Evolutionary conservation across 2,329 filamentous ascomycete species (phyloP), one percentile per base, ranked within the genome.

Genomic region (Calonectria pseudoreteaudii): DNA sequence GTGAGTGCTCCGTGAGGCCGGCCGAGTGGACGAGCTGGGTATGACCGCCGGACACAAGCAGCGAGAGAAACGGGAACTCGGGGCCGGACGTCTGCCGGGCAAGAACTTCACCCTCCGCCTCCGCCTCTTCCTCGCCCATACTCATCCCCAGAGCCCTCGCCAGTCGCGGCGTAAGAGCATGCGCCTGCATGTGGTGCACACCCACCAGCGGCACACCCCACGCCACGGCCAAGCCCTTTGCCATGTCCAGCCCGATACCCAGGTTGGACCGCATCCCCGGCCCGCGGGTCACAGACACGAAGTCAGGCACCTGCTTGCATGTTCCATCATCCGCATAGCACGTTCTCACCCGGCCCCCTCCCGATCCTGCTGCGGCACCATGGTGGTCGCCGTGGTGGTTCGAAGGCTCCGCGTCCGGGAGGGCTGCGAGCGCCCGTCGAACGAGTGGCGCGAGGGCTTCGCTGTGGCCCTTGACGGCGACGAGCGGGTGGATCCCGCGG

Each of bases 101-200:
- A 7, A 16, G 49, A 14, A 11, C 34, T 41, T 62, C 36, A 11
- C 20, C 10, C 28, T 31, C 10, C 72, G 8, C 41, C 8, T 26
- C 36, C 16, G 5, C 52, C 18, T 68, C 20, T 16, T 18, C 38
- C 52, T 80, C 74, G 18, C 72, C 74, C 74, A 76, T 78, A 26
- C 74, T 71, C 77, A 77, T 77, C 66, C 87, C 82, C 73, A 96
- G 84, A 7, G 94, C 94, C 38, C 87, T 86, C 5, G 93, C 92
- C 52, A 99, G 90, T 13, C 95, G 90, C 20, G 96, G 94, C 23
- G 97, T 98, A 75, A 99, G 86, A 23, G 97, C 94, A 84, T 99
- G 97, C 14, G 96, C 97, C 83, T 98, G 96, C 97, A 99, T 98
- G 84, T 99, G 97, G 83, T 99, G 94, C 1, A 98, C 94, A 0